Conservation (phyloP, 140 eudicot species). For the Oenanthe javanica region DNA sequence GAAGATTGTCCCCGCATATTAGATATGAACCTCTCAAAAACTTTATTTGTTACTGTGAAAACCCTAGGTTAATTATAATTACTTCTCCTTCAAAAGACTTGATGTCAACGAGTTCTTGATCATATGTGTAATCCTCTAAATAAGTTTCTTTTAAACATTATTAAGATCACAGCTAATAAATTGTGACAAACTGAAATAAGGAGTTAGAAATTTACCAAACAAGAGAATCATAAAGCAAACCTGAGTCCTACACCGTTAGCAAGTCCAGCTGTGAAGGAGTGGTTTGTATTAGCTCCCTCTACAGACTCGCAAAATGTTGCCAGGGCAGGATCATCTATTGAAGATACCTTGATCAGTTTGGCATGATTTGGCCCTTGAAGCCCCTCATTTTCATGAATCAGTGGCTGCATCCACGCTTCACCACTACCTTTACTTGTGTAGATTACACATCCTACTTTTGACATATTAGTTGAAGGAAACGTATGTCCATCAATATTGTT, state of each 20-base stretch:
- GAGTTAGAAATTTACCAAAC: neutral
- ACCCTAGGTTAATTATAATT: neutral
- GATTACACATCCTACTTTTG: constrained; percentile 76
- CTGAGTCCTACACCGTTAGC: constrained; percentile 69
- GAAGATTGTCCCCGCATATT: no score
- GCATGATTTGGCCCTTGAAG: constrained; percentile 60
- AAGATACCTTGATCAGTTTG: constrained; percentile 47
- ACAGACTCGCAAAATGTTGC: constrained; percentile 94
- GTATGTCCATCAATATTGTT: constrained; percentile 17
- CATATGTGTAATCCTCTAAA: no score
- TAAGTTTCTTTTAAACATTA: no score
- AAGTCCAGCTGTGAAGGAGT: constrained; percentile 78
- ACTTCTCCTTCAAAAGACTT: no score
- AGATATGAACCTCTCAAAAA: neutral
- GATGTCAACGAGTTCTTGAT: no score
- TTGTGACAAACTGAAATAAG: neutral
- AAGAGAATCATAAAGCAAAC: constrained; percentile 22
- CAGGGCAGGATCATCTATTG: constrained; percentile 65
- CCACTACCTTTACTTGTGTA: constrained; percentile 57
- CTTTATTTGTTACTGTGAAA: neutral
- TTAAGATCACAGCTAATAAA: neutral
- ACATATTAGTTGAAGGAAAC: constrained; percentile 20
- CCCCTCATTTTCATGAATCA: constrained; percentile 32
- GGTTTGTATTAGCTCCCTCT: constrained; percentile 65
- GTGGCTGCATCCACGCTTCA: constrained; percentile 79